Evolutionary conservation across 805 yeast species (phyloP), one percentile per base, ranked within the genome.

Genomic region (Candida ipomoeae): DNA sequence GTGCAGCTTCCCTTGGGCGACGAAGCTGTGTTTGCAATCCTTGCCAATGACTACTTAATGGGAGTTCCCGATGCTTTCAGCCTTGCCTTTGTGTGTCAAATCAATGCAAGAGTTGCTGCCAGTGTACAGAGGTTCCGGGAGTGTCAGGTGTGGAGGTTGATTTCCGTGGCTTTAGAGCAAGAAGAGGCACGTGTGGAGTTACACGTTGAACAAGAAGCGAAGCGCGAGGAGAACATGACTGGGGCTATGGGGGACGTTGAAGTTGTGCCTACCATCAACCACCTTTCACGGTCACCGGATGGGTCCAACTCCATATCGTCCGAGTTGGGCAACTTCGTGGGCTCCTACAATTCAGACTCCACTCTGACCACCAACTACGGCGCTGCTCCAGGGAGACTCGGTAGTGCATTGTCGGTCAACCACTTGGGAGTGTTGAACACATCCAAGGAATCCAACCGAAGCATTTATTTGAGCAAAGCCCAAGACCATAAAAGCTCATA

Each of bases 121-220:
- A 69, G 74, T 42, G 85, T 75, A 1, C 72, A 74, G 15, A 65
- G 73, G 45, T 70, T 68, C 48, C 65, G 87, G 51, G 86, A 82
- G 48, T 72, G 83, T 48, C 87, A 82, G 59, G 75, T 81, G 0
- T 85, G 90, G 90, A 66, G 75, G 52, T 73, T 83, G 3, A 65
- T 84, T 5, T 78, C 79, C 13, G 78, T 77, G 33, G 68, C 82
- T 29, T 64, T 83, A 3, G 73, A 65, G 38, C 68, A 66, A 37
- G 62, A 55, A 13, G 50, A 65, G 2, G 67, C 75, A 7, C 17
- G 10, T 11, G 21, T 29, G 65, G 68, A 63, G 39, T 4, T 14
- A n/a, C 31, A 35, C 10, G 20, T 18, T 14, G 29, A 23, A 8
- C 17, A 7, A 35, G 31, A 26, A 17, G 15, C n/a, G 35, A 15